Base-by-base conservation (phyloP, 805 yeast genomes). In the Candida ipomoeae region DNA sequence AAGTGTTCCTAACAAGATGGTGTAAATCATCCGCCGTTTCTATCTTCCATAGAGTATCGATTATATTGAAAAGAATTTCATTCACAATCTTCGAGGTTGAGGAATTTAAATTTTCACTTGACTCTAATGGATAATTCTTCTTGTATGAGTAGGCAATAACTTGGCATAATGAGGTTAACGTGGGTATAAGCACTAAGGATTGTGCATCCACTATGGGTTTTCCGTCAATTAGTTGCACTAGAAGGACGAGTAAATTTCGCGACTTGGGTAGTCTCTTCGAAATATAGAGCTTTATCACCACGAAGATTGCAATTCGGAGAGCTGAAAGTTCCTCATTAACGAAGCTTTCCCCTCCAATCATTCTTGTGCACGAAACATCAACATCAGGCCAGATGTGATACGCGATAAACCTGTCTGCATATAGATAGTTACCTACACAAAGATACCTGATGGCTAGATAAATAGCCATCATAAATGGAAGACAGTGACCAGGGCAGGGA, bases 291-390 rank as follows among this genome's bases (percentile, higher is more conserved):
- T 72, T 71, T 5, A 82, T 70, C 13, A 84, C 58, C 2, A 76
- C 64, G 8, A 82, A 57, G 1, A 82, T 56, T 1, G 83, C 79
- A 0, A 84, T 64, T 55, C 80, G 81, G 49, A 79, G 75, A 0
- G 87, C 82, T 5, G 85, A 77, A 26, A 83, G 52, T 48, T 68
- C 75, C 48, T 72, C 77, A 34, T 39, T 40, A 15, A 40, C 39
- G 18, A 46, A 32, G 46, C 45, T 39, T 14, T 37, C 34, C 33
- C 44, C 48, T 10, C 44, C 44, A 17, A 45, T 35, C 44, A 45
- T 42, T 18, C 13, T 42, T 26, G 35, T 34, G 45, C 21, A 21
- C 26, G 4, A 33, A 21, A 32, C 20, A 42, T 33, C 14, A 32
- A 32, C 37, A 42, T 6, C 14, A 17, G n/a, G 38, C 45, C 8